Evolutionary conservation across 768 basidiomycete species (phyloP).

Genomic region (Amanita pseudoporphyria): DNA sequence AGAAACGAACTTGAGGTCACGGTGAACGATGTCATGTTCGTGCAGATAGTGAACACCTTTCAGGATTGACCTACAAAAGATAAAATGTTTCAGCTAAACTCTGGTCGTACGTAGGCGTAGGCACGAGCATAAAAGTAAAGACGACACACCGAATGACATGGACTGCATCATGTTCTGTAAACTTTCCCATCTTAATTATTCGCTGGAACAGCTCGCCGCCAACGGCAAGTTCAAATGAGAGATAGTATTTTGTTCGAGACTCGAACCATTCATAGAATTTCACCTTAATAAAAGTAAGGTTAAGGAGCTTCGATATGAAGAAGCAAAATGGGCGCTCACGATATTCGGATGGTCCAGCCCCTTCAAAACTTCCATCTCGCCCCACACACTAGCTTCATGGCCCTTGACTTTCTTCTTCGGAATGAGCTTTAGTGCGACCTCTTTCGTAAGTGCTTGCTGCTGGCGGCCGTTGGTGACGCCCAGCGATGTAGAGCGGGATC

Average conservation of each 20-base stretch:
- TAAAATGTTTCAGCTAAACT: background rate
- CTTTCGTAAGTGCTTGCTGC: constrained; percentile 34
- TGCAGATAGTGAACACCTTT: constrained; percentile 86
- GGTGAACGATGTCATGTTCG: constrained; percentile 87
- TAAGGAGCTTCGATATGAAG: background rate
- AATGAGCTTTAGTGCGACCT: constrained; percentile 85
- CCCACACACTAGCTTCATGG: constrained; percentile 81
- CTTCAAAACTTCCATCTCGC: constrained; percentile 89
- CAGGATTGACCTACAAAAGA: constrained; percentile 55
- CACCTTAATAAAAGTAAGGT: constrained; percentile 41
- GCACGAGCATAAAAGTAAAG: background rate
- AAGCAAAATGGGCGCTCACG: constrained; percentile 32
- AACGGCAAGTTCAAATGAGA: constrained; percentile 88
- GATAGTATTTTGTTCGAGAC: constrained; percentile 86
- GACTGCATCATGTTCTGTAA: constrained; percentile 89
- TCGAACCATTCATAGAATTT: constrained; percentile 98
- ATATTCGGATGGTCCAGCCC: constrained; percentile 89
- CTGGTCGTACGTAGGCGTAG: constrained; percentile 1
- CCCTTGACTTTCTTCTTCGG: constrained; percentile 94
- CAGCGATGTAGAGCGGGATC: constrained; percentile 1
- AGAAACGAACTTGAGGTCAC: constrained; percentile 75
- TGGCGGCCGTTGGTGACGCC: constrained; percentile 14
- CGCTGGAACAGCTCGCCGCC: constrained; percentile 95
- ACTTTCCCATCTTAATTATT: constrained; percentile 77
- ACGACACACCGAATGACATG: constrained; percentile 57